Evolutionary conservation across 495 filamentous ascomycete species (phyloP), one percentile per base, ranked within the genome.

Genomic region (Cercophora samala): DNA sequence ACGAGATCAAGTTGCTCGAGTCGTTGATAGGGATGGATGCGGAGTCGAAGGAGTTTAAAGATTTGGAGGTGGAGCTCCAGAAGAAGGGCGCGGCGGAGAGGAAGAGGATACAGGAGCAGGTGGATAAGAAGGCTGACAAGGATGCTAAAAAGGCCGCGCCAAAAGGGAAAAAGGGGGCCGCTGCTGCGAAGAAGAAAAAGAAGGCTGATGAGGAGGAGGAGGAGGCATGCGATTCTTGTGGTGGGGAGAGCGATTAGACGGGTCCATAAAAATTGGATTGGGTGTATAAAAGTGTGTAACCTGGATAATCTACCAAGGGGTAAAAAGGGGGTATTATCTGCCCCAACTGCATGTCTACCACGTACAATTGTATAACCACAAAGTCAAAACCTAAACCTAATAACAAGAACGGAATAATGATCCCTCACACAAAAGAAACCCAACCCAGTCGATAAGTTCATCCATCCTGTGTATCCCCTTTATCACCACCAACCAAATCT

Each of bases 1-100:
- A 87, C 58, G 92, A 96, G 78, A 93, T 95, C 70, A 96, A 96
- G 75, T 76, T 97, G 60, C 83, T 99, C 5, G 95, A 99, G 77
- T 87, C 88, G 17, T 76, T 99, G 59, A 91, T 97, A 65, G 96
- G 89, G 19, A 90, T 90, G 84, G 88, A 95, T 75, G 77, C 83
- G 3, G 89, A 93, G 13, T 82, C 86, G 25, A 82, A 85, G 26
- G 86, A 90, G 70, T 97, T 97, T 73, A 74, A 77, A n/a, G 86
- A 24, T 15, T 63, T 62, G 62, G 70, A 63, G 29, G 25, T 46
- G n/a, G 86, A 89, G 68, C 93, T 97, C 73, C 75, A 80, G 15
- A 86, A 86, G 62, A 77, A 88, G 71, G 95, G 95, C 13, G 77
- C 75, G 5, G 80, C 66, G 19, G 91, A 94, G 76, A 82, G 96